Conservation (phyloP, 2,329 filamentous ascomycete species). For the Ramichloridium luteum region DNA sequence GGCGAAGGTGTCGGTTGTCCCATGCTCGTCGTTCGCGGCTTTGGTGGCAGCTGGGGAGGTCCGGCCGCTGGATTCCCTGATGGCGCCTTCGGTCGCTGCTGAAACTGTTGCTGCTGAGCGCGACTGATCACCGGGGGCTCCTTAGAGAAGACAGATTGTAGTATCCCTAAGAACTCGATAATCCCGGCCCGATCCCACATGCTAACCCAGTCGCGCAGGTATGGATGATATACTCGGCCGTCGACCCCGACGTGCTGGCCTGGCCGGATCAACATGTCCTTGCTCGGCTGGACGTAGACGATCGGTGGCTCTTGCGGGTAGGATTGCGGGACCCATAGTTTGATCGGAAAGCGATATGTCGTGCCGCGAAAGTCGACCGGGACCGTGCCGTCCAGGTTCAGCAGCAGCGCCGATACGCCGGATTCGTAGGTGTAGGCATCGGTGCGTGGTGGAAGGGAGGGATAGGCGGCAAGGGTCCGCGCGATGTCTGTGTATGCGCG, state of each 20-base stretch:
- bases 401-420: slow-evolving; percentile 71
- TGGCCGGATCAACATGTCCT: slow-evolving; percentile 77
- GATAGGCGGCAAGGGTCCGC: slow-evolving; percentile 64
- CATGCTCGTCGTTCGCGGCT: slow-evolving; percentile 23
- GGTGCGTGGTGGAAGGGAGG: slow-evolving; percentile 71
- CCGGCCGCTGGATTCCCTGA: slow-evolving; percentile 38
- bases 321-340: slow-evolving; percentile 82
- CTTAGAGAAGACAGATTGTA: slow-evolving; percentile 82
- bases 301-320: slow-evolving; percentile 81
- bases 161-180: slow-evolving; percentile 66
- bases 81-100: slow-evolving; percentile 58
- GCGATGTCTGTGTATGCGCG: slow-evolving; percentile 87
- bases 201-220: slow-evolving; percentile 76
- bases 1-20: slow-evolving; percentile 15
- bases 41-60: slow-evolving; percentile 24
- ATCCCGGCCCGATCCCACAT: slow-evolving; percentile 78
- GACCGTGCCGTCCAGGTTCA: slow-evolving; percentile 76
- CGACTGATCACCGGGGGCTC: slow-evolving; percentile 82
- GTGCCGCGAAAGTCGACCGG: slow-evolving; percentile 84
- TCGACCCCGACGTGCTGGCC: slow-evolving; percentile 93
- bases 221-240: slow-evolving; percentile 89
- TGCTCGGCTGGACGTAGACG: slow-evolving; percentile 76
- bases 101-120: slow-evolving; percentile 39
- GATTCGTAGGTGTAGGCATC: slow-evolving; percentile 94
- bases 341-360: slow-evolving; percentile 81